Percentiles rank a stretch among this genome's conserved stretches.
Evolutionary conservation across 345 rosid genomes (phyloP).

Genomic region (Citrus reticulata): DNA sequence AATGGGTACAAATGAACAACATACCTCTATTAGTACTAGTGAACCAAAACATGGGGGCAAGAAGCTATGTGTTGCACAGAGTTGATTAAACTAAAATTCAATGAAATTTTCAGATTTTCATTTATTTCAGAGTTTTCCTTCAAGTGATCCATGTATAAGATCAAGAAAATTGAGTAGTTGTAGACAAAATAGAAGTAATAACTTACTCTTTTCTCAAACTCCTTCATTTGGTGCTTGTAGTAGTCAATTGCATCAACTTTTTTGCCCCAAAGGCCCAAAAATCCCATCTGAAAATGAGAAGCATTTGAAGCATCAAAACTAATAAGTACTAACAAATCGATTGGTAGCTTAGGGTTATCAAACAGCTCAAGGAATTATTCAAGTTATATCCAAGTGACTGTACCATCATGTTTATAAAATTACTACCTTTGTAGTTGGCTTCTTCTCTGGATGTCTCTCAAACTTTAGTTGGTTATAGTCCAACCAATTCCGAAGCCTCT

Average conservation of each 20-base stretch:
- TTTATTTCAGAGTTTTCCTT: background rate
- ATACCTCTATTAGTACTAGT: constrained; percentile 1
- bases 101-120: background rate
- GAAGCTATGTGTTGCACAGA: constrained; percentile 1
- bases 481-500: constrained; percentile 79
- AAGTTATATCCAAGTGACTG: background rate
- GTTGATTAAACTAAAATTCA: background rate
- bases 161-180: background rate
- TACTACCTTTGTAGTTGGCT: constrained; percentile 69
- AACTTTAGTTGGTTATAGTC: constrained; percentile 78
- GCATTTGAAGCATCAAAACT: constrained; percentile 12
- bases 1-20: constrained; percentile 4
- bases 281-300: constrained; percentile 61
- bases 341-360: background rate
- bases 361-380: background rate
- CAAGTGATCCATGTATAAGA: background rate
- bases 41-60: background rate
- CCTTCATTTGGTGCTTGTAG: constrained; percentile 59
- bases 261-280: constrained; percentile 78
- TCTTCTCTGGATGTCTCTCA: constrained; percentile 78
- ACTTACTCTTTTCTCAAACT: constrained; percentile 60
- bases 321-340: background rate
- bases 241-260: constrained; percentile 80
- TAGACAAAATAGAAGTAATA: background rate
- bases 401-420: constrained; percentile 10